These are phyloP conservation scores for Solanum rostratum DNA, from an alignment of 257 asterid genomes.

Conservation along the genomic window DNA sequence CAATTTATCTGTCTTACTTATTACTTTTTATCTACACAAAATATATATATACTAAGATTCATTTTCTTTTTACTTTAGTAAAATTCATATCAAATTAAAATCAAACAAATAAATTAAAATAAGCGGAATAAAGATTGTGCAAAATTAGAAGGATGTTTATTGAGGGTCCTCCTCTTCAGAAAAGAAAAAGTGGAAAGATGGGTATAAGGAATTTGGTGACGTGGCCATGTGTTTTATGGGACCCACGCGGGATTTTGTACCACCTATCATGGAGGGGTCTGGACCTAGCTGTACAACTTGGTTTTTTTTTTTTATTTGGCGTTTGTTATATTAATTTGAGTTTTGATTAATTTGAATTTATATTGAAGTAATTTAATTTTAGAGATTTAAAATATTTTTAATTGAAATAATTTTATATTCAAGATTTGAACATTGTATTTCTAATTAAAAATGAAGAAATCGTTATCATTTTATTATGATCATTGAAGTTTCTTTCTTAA, in stretches of 20 bases:
- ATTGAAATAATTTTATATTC: too few relatives aligned
- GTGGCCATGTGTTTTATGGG: constrained; percentile 13
- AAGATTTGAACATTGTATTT: not conserved
- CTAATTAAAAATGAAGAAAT: too few relatives aligned
- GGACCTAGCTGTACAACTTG: constrained; percentile 5
- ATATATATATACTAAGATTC: too few relatives aligned
- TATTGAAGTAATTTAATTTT: too few relatives aligned
- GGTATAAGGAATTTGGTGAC: constrained; percentile 10
- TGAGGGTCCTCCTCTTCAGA: not conserved
- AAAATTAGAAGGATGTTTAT: not conserved
- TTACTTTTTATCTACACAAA: too few relatives aligned
- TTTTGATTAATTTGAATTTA: not conserved
- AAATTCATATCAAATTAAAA: not conserved
- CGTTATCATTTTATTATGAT: not conserved
- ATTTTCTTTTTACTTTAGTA: not conserved
- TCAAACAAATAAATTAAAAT: not conserved
- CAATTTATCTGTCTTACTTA: not conserved
- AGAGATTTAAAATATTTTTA: rapidly evolving
- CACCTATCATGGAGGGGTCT: constrained; percentile 5
- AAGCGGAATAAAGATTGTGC: not conserved
- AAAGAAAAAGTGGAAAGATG: not conserved
- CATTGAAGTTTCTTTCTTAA: not conserved
- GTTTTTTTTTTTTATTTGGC: not conserved
- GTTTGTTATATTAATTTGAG: not conserved
- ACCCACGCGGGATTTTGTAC: not conserved